phyloP scores from a whole-genome alignment of 2,329 filamentous ascomycete genomes.

The Claviceps quebecensis region DNA sequence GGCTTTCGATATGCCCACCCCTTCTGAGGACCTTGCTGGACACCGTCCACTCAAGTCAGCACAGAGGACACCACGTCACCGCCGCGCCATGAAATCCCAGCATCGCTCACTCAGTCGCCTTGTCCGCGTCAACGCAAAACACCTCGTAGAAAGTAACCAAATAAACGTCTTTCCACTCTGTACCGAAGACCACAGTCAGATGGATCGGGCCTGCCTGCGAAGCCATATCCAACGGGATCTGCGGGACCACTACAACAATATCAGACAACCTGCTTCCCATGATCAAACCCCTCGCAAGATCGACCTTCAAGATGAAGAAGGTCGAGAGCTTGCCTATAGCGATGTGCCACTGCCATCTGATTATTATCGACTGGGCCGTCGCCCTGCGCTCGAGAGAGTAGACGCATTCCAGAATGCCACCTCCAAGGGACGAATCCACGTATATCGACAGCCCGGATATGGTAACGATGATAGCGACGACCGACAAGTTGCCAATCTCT shows the following conservation, averaged over 20 bases:
- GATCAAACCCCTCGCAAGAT: slow-evolving; percentile 1
- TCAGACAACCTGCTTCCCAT: not conserved
- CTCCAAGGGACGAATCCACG: slow-evolving; percentile 17
- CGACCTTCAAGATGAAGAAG: slow-evolving; percentile 16
- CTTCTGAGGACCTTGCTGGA: not conserved
- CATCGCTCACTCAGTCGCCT: slow-evolving; percentile 11
- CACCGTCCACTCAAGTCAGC: not conserved
- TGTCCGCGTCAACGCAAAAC: slow-evolving; percentile 19
- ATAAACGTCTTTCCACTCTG: slow-evolving; percentile 3
- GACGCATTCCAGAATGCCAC: slow-evolving; percentile 32
- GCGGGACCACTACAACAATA: slow-evolving; percentile 3
- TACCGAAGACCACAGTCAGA: slow-evolving; percentile 5
- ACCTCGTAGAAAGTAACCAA: slow-evolving; percentile 12
- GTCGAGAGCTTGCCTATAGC: slow-evolving; percentile 21
- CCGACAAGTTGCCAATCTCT: slow-evolving; percentile 26
- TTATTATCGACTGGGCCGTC: slow-evolving; percentile 17
- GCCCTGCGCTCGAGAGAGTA: slow-evolving; percentile 30
- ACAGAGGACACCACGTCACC: not conserved
- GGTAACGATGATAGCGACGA: slow-evolving; percentile 18
- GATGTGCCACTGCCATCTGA: slow-evolving; percentile 24
- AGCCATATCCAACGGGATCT: slow-evolving; percentile 7
- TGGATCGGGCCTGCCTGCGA: slow-evolving; percentile 11
- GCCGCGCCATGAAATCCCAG: slow-evolving; percentile 2
- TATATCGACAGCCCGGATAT: slow-evolving; percentile 11
- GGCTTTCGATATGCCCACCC: not conserved